Conservation (phyloP, 2,329 filamentous ascomycete genomes). For the Penicillium sumatraense region DNA sequence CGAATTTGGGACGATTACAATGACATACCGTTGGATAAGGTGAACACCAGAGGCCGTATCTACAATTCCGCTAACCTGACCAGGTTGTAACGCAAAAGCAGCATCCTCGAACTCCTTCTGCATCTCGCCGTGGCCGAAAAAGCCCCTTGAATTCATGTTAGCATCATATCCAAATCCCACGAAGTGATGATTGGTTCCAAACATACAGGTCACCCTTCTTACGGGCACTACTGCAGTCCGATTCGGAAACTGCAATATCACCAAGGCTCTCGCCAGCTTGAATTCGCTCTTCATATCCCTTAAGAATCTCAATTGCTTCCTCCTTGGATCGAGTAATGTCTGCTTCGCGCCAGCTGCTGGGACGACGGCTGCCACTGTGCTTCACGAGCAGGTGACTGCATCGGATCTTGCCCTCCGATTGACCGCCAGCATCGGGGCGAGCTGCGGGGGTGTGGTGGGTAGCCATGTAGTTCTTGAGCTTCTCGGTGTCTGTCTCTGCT, state of each 20-base stretch:
- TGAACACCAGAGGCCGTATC: slow-evolving; percentile 94
- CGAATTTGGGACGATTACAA: background rate
- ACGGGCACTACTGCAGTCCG: slow-evolving; percentile 91
- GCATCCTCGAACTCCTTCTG: slow-evolving; percentile 98
- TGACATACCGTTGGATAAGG: slow-evolving; percentile 84
- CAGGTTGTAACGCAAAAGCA: slow-evolving; percentile 84
- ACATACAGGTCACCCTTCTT: slow-evolving; percentile 87
- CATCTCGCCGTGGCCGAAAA: slow-evolving; percentile 95
- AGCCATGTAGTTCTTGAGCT: slow-evolving; percentile 93
- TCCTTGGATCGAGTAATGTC: slow-evolving; percentile 88
- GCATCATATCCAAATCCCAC: background rate
- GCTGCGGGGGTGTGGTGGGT: slow-evolving; percentile 68
- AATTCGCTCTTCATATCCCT: slow-evolving; percentile 76
- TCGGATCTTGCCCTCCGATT: slow-evolving; percentile 81
- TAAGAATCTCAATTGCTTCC: slow-evolving; percentile 79
- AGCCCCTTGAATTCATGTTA: slow-evolving; percentile 61
- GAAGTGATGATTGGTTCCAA: background rate
- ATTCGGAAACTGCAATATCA: slow-evolving; percentile 85
- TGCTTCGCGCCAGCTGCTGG: slow-evolving; percentile 90
- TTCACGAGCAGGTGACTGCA: slow-evolving; percentile 93
- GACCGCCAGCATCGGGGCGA: slow-evolving; percentile 36
- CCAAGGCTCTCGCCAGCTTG: slow-evolving; percentile 72
- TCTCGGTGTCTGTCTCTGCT: slow-evolving; percentile 82
- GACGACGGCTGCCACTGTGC: slow-evolving; percentile 84
- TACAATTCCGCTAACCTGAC: slow-evolving; percentile 83